phyloP scores from a whole-genome alignment of 805 yeast genomes.

The Cyberlindnera mississippiensis region DNA sequence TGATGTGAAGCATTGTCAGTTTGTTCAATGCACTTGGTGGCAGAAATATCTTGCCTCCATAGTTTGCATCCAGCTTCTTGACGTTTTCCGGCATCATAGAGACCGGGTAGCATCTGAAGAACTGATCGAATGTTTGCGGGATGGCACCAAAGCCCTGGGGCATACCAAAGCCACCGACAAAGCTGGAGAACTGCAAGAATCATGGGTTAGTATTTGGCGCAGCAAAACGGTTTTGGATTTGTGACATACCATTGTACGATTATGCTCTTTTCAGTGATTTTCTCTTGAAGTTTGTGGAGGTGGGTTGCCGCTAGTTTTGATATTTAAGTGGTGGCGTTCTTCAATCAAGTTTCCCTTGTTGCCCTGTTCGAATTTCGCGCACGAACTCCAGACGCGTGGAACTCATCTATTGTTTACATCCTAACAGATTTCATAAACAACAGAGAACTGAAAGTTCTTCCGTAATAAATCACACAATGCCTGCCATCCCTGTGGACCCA shows the following conservation, averaged over 20 bases:
- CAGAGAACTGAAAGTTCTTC: too few species aligned
- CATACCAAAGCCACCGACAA: conserved; percentile 27
- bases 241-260: too few species aligned
- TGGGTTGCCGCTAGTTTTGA: too few species aligned
- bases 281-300: too few species aligned
- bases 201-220: not conserved
- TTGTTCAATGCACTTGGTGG: conserved; percentile 92
- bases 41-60: conserved; percentile 91
- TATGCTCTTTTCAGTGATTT: too few species aligned
- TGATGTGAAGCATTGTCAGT: conserved; percentile 82
- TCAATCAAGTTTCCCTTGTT: too few species aligned
- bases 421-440: too few species aligned
- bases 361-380: too few species aligned
- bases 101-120: conserved; percentile 88
- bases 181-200: conserved; percentile 33
- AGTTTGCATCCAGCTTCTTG: conserved; percentile 75
- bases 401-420: too few species aligned
- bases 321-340: too few species aligned
- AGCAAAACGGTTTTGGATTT: not conserved
- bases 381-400: too few species aligned
- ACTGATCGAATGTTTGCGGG: conserved; percentile 68
- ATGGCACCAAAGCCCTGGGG: conserved; percentile 27
- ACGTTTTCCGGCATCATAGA: conserved; percentile 73
- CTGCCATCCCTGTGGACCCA: conserved; percentile 13
- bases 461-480: conserved; percentile 1